Base-by-base conservation (phyloP, 257 asterid species). In the Ilex aquifolium region DNA sequence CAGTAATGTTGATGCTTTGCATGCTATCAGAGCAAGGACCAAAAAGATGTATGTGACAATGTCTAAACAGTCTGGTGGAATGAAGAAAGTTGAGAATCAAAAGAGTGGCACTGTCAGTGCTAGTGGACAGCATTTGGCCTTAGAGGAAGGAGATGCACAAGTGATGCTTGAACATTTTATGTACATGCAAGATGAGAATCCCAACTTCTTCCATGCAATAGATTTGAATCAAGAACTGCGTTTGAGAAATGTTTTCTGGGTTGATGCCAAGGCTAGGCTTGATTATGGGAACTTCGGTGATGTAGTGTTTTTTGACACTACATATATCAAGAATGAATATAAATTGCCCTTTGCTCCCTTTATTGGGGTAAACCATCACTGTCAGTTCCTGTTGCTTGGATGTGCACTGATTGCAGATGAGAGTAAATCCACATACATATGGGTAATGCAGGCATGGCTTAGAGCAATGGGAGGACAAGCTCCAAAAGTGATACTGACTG, bases 401-500 rank as follows among this genome's bases (percentile, higher is more conserved):
- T 69, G 81, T 73, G 80, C 77, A 36, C 68, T 83, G 21, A 68
- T 80, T 75, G 74, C 69, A 55, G 80, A 80, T 56, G 77, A 70
- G 72, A 80, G 77, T 67, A 77, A 69, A 68, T 71, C 81, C 11
- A 61, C 84, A 39, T 75, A 65, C 62, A 66, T 59, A 57, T 83
- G 89, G 86, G 58, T 83, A 69, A 68, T 83, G 60, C 81, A 67
- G 46, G 72, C 86, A 7, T 83, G 86, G 84, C 69, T 80, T 48
- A 69, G 72, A 58, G 74, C 86, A 56, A 74, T 80, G 84, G 71
- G 64, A 44, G 83, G 81, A 50, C 83, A 46, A 76, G 77, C 77
- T 65, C 90, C 90, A 21, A 80, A 78, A 62, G 81, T 83, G 61
- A 74, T 80, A 60, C 54, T 80, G 68, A 78, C 86, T 57, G 85